Evolutionary conservation across 306 rosid species (phyloP), one percentile per base, ranked within the genome.

Genomic region (Cotoneaster glaucophyllus): DNA sequence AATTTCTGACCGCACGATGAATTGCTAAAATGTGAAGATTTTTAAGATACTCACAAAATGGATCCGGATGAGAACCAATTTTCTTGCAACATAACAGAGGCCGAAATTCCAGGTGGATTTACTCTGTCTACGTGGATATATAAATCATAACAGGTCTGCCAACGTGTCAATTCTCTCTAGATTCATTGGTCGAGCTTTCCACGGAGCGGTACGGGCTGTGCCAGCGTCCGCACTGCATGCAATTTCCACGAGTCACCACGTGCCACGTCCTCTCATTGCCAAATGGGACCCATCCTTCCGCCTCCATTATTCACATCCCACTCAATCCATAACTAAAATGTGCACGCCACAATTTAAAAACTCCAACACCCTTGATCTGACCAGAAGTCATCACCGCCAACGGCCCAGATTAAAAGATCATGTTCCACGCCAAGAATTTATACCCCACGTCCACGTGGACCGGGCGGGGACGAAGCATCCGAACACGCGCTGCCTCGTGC

Each of bases 401-500:
- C 74, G 82, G 77, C 2, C 1, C 1, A 1, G 77, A 75, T 70
- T 28, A 2, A 52, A 74, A 14, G 9, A 11, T 1, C 3, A 1
- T 1, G 21, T 15, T 4, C 8, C 12, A 2, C 4, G 44, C 21
- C 17, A 53, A 5, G 12, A 3, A 2, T 22, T 37, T 53, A 29
- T 34, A 13, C n/a, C 28, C 17, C 48, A 28, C 25, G 39, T 11
- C 56, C 78, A 77, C 81, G 86, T 82, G 89, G 57, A 58, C 5
- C 28, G 50, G 85, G 74, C 83, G 90, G 78, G 91, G 50, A 18
- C 34, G 21, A 65, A 74, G 76, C n/a, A 4, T 10, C 1, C 64
- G 32, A 53, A 4, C 90, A 88, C 90, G 86, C 77, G 74, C 85
- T 29, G 9, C 17, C 93, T 53, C 87, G 87, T 80, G 89, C 78